These are phyloP conservation scores for Trichosanthes truncata DNA, from an alignment of 306 rosid genomes.

Conservation along the genomic window DNA sequence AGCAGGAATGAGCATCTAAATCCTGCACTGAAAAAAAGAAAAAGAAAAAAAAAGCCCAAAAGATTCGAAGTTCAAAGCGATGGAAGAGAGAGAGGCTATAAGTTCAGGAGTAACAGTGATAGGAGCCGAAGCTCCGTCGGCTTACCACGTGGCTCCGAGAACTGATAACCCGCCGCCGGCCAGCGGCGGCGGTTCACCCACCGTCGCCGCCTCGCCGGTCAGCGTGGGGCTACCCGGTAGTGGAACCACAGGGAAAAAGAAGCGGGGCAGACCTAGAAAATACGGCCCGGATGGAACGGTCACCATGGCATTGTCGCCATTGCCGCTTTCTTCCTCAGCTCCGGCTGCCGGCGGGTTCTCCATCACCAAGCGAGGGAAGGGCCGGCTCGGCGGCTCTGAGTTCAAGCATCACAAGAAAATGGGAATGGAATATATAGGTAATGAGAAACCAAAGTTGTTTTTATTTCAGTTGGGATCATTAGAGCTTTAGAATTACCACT, in stretches of 20 bases:
- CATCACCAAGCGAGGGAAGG: slow-evolving; percentile 44
- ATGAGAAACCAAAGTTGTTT: slow-evolving; percentile 1
- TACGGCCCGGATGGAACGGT: slow-evolving; percentile 76
- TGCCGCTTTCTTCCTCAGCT: slow-evolving; percentile 58
- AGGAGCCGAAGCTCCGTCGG: slow-evolving; percentile 79
- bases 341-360: slow-evolving; percentile 35
- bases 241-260: slow-evolving; percentile 44
- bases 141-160: slow-evolving; percentile 78
- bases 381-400: slow-evolving; percentile 33
- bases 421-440: slow-evolving; percentile 52
- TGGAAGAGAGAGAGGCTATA: slow-evolving; percentile 73
- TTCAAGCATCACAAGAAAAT: slow-evolving; percentile 47
- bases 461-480: not conserved
- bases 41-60: not conserved
- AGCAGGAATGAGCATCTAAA: slow-evolving; percentile 6
- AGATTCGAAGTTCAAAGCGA: slow-evolving; percentile 19
- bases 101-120: slow-evolving; percentile 67
- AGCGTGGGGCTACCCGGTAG: slow-evolving; percentile 43
- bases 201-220: slow-evolving; percentile 26
- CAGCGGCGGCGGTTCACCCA: slow-evolving; percentile 4
- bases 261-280: slow-evolving; percentile 86
- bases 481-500: not conserved
- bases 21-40: not conserved
- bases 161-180: slow-evolving; percentile 43
- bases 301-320: slow-evolving; percentile 62